These are phyloP conservation scores for Vinca minor DNA, from an alignment of 257 asterid genomes.

Conservation along the genomic window DNA sequence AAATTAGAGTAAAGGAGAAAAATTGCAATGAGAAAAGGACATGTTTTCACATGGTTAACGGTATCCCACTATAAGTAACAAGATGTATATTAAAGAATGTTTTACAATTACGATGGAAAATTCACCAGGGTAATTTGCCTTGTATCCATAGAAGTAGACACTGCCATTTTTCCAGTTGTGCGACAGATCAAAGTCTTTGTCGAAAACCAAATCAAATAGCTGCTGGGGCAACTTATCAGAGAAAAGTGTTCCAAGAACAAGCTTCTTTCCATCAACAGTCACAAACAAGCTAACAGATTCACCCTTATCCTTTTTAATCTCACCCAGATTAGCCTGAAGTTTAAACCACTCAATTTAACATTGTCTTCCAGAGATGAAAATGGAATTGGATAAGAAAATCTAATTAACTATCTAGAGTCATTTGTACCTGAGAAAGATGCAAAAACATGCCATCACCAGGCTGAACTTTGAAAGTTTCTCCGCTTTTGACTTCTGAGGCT, in stretches of 20 bases:
- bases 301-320: constrained; percentile 41
- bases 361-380: neutral
- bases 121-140: constrained; percentile 38
- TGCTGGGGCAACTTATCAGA: constrained; percentile 72
- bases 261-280: constrained; percentile 50
- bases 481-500: constrained; percentile 67
- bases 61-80: neutral
- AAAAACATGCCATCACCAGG: constrained; percentile 46
- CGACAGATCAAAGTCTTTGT: constrained; percentile 46
- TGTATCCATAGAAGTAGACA: constrained; percentile 65
- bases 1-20: constrained; percentile 41
- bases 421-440: constrained; percentile 77
- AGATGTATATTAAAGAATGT: neutral
- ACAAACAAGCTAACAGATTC: constrained; percentile 42
- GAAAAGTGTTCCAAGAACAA: constrained; percentile 67
- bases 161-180: constrained; percentile 77
- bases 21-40: neutral
- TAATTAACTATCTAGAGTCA: too few relatives aligned
- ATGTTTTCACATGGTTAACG: neutral
- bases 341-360: neutral
- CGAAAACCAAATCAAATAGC: constrained; percentile 58
- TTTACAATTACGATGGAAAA: neutral
- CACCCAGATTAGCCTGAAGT: constrained; percentile 64
- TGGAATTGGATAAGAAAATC: neutral
- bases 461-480: constrained; percentile 40